Evolutionary conservation across 2,329 filamentous ascomycete species (phyloP), one percentile per base, ranked within the genome.

Genomic region (Chalaropsis ovoidea): DNA sequence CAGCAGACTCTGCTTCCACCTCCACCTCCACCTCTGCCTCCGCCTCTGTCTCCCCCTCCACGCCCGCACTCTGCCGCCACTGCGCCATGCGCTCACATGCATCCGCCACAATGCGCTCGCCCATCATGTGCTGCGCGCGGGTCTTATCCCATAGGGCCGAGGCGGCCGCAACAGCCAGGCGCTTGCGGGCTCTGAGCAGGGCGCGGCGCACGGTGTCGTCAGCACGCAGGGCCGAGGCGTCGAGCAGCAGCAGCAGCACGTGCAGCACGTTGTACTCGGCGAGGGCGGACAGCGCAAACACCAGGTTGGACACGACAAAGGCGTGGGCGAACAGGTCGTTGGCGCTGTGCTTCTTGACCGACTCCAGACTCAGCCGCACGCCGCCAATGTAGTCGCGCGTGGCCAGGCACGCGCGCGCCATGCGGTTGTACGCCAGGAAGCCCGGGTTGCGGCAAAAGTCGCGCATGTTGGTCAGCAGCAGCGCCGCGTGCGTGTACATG

Each of bases 331-430:
- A 65, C 27, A 63, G 11, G 43, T 67, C 63, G 17, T 45, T 47
- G n/a, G 39, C 35, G 3, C 66, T 63, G 22, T 67, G 62, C 41
- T 60, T 62, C 11, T 47, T 47, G 22, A 63, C 41, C 3, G 62
- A 65, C 4, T 47, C 39, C 1, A 67, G 62, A 35, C 43, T 39
- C 22, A 67, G 58, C 4, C 66, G 56, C 15, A 67, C 39, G 1
- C 63, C 66, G 5, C 63, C 66, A n/a, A 65, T 62, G 43, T 67
- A 67, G 39, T 67, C 63, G 15, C 66, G 66, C 27, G 60, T 62
- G n/a, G 39, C 27, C 19, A 67, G 63, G 45, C 66, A 67, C 11
- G 66, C 63, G 15, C 66, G 62, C 17, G 49, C 63, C 58, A 65
- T 58, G 24, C 58, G 60, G 60, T 67, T 67, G 41, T 67, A 65